Conservation (phyloP, 352 stramenopile species). For the Phytophthora podocarpi region DNA sequence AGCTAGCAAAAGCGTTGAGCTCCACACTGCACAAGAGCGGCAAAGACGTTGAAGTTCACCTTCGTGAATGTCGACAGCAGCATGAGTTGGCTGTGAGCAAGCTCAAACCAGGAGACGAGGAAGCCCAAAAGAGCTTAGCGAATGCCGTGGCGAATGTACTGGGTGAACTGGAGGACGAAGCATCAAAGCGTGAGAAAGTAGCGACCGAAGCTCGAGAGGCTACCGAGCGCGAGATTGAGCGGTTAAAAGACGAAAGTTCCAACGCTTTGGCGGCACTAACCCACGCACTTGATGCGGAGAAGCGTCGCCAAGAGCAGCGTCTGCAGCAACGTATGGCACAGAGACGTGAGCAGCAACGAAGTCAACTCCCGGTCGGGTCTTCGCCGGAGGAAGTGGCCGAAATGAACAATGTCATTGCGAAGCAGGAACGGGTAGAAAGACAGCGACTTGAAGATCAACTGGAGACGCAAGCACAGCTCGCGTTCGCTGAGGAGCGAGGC, state of each 20-base stretch:
- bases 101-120: conserved; percentile 13
- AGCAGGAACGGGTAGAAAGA: conserved; percentile 27
- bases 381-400: conserved; percentile 19
- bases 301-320: conserved; percentile 30
- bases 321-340: conserved; percentile 36
- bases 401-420: conserved; percentile 22
- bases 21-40: conserved; percentile 17
- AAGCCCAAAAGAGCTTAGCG: not conserved
- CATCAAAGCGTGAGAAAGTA: not conserved
- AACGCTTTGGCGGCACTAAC: conserved; percentile 16
- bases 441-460: conserved; percentile 35
- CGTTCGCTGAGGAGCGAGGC: conserved; percentile 19
- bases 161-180: conserved; percentile 15
- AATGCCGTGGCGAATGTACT: conserved; percentile 11
- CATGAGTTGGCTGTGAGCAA: conserved; percentile 21
- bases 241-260: conserved; percentile 24
- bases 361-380: conserved; percentile 14
- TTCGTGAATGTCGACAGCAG: conserved; percentile 26
- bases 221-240: conserved; percentile 25
- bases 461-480: conserved; percentile 23
- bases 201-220: conserved; percentile 1
- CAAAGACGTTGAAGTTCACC: conserved; percentile 21
- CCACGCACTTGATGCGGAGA: conserved; percentile 24
- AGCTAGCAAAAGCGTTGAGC: conserved; percentile 14
- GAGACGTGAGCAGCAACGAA: conserved; percentile 24